phyloP scores from a whole-genome alignment of 768 basidiomycete genomes.

The Termitomyces heimii region DNA sequence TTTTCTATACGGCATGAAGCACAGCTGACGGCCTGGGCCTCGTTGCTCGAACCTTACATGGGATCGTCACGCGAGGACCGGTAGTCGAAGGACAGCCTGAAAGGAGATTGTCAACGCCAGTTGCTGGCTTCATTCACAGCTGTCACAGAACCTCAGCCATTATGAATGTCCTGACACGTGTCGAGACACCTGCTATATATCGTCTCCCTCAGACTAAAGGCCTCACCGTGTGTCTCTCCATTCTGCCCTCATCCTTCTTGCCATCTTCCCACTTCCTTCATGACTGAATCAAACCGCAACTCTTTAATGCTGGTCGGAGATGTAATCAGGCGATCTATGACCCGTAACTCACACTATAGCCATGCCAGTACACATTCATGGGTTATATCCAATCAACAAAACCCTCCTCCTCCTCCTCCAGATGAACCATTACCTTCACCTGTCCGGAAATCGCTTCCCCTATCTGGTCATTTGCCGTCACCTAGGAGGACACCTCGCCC shows the following conservation, averaged over 20 bases:
- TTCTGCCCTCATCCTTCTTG: neutral
- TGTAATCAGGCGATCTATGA: constrained; percentile 12
- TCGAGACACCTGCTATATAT: neutral
- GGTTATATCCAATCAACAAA: constrained; percentile 28
- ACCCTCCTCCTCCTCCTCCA: constrained; percentile 25
- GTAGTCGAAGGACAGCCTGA: too few relatives aligned
- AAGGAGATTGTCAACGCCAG: neutral
- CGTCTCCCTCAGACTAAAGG: neutral
- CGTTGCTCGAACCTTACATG: neutral
- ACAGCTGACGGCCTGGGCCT: neutral
- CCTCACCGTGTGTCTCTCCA: neutral
- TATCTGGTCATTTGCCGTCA: constrained; percentile 24
- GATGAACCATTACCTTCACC: constrained; percentile 15
- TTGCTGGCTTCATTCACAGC: neutral
- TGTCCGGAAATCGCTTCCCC: constrained; percentile 21
- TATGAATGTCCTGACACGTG: neutral
- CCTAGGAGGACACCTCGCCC: constrained; percentile 24
- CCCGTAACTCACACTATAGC: constrained; percentile 16
- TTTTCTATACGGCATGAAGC: neutral
- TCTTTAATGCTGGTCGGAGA: constrained; percentile 11
- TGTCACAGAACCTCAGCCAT: neutral
- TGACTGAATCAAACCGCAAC: constrained; percentile 12
- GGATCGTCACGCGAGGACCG: neutral
- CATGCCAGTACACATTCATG: constrained; percentile 30
- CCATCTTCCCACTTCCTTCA: neutral